A percentile compares a stretch with the other conserved stretches of the same genome.
Evolutionary conservation across 2,329 filamentous ascomycete genomes (phyloP).

Genomic region (Exophiala sp.): DNA sequence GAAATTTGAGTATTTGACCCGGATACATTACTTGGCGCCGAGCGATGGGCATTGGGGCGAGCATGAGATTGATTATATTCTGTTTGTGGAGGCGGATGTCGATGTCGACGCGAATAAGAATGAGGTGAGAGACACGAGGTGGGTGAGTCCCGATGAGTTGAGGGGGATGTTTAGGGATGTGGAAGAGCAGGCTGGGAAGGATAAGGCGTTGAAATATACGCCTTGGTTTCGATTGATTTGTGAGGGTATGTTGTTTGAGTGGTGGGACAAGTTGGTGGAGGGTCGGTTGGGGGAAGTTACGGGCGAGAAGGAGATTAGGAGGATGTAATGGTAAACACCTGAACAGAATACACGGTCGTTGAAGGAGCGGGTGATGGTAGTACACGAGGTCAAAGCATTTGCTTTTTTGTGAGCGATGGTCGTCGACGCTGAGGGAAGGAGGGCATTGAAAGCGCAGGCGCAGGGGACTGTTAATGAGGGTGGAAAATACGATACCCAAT

Average conservation of each 20-base stretch:
- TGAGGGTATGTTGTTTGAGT: conserved; percentile 94
- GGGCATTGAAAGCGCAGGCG: too few species aligned
- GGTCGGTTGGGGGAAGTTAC: conserved; percentile 74
- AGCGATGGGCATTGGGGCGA: conserved; percentile 98
- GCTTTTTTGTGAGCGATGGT: too few species aligned
- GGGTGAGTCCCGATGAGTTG: conserved; percentile 77
- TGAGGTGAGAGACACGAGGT: conserved; percentile 81
- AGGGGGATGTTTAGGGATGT: conserved; percentile 82
- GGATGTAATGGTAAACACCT: conserved; percentile 60
- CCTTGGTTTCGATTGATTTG: conserved; percentile 99
- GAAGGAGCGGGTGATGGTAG: too few species aligned
- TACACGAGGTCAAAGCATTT: too few species aligned
- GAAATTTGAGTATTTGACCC: conserved; percentile 86
- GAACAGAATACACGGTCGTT: too few species aligned
- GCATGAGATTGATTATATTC: conserved; percentile 98
- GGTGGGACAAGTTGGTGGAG: conserved; percentile 83
- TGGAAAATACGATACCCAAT: too few species aligned
- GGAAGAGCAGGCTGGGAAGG: conserved; percentile 64
- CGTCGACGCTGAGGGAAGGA: too few species aligned
- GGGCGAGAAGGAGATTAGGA: conserved; percentile 80
- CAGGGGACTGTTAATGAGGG: too few species aligned
- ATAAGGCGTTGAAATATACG: conserved; percentile 79
- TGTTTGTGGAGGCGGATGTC: conserved; percentile 94
- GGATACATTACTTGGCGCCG: conserved; percentile 97
- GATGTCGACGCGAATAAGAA: conserved; percentile 80